Base-by-base conservation (phyloP, 768 basidiomycete species). In the Suillus paluster region DNA sequence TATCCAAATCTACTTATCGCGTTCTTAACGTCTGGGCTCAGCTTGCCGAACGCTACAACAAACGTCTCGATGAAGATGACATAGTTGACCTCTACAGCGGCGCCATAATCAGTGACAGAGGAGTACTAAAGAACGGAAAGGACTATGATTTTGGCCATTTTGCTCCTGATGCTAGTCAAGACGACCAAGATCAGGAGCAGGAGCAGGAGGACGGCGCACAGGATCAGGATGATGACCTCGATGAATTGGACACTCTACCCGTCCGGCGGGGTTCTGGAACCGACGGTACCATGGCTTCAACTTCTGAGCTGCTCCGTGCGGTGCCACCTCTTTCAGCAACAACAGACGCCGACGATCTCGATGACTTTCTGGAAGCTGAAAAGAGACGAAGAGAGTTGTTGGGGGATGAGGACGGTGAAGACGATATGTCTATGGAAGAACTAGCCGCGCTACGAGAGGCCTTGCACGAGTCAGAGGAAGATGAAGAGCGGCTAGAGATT, bases 1-100 rank as follows among this genome's bases (percentile, higher is more conserved):
- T 80, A 9, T 85, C 85, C 0, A 55, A 25, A 25, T 76, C 73
- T 14, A 79, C 81, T 5, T 73, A 79, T 66, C 86, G 87, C 3
- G 77, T 92, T 41, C 75, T 85, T 25, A 81, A 84, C 66, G 77
- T 84, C 15, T 92, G 92, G 91, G 79, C 83, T 30, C 79, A 84
- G 57, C 83, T 94, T 4, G 90, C 84, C 4, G 85, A 88, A 53
- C 83, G 89, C 27, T 89, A 92, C 70, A 80, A 83, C 38, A 81
- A 84, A 56, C 80, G 82, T 48, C 75, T 91, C 42, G 89, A 91
- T 66, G 87, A 93, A 68, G 92, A 94, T 72, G 92, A 94, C 71
- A 87, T 93, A 50, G 79, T 94, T 36, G 88, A 93, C 68, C 76
- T 94, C 3, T 76, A 79, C 59, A 86, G 84, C 12, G 83, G 81